Evolutionary conservation across 176 grass and related monocot genomes (phyloP), one percentile per base, ranked within the genome.

Genomic region (Triticum urartu): DNA sequence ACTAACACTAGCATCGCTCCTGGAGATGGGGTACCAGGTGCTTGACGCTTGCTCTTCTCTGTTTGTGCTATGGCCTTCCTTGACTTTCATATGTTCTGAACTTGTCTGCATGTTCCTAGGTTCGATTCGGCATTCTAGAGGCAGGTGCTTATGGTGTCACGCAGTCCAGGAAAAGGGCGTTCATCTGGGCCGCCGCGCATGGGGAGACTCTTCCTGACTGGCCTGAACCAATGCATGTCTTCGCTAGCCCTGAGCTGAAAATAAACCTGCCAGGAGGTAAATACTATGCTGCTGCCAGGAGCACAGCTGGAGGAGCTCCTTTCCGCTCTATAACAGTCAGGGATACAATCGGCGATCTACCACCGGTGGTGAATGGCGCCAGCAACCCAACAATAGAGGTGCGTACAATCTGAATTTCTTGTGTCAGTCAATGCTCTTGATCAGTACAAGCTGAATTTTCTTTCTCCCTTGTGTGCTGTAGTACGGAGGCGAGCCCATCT

Each of bases 101-200:
- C 26, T 39, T 76, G 3, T 86, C 18, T 81, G 18, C 67, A 71
- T 75, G 62, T 82, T 67, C 36, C 61, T 71, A 97, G 92, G 92
- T 97, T 22, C 88, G 92, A 72, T 97, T 97, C 34, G 90, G 92
- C 66, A 97, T 97, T 62, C 60, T 97, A 76, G 94, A 94, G 68
- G 94, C 94, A 20, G 94, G 92, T 12, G 86, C 92, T 47, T 97
- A 66, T 70, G 94, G 94, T 61, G 92, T 97, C 3, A 84, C 94
- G 0, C 92, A 94, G 60, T 94, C 90, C 4, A 90, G 94, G 50
- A 97, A 97, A 82, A 90, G 90, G 62, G 92, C 94, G 56, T 94
- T 92, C 81, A 94, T 97, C 32, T 94, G 88, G 92, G 92, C 90
- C 33, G 83, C 89, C 15, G 86, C 91, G n/a, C 88, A 80, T 30